phyloP scores from a whole-genome alignment of 2,329 filamentous ascomycete species.

The Alternaria viburni region DNA sequence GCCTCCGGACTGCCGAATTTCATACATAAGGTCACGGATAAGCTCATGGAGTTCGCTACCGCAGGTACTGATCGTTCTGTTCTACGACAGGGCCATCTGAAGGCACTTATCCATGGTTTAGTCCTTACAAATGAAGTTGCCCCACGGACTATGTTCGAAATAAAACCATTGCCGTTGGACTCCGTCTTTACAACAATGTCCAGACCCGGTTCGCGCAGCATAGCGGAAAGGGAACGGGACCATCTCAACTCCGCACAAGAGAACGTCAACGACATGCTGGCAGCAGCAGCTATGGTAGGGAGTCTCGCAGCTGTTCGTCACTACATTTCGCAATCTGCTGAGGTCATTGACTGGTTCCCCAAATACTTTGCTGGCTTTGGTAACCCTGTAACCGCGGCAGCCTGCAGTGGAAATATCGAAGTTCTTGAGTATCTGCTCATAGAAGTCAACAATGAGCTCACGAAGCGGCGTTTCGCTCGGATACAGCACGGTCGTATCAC shows the following conservation, averaged over 20 bases:
- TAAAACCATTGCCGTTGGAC: not conserved
- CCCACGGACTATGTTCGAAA: not conserved
- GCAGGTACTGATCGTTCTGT: fast-evolving
- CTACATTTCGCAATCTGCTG: not conserved
- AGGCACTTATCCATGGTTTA: not conserved
- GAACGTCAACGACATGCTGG: not conserved
- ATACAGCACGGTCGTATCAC: not conserved
- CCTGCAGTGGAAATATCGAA: not conserved
- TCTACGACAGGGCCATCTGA: not conserved
- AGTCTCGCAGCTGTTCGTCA: not conserved
- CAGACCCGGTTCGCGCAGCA: not conserved
- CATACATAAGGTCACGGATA: not conserved
- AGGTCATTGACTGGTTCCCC: not conserved
- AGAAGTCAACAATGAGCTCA: not conserved
- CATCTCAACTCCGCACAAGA: not conserved
- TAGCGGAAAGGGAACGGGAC: not conserved
- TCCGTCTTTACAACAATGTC: not conserved
- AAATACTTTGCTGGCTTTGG: not conserved
- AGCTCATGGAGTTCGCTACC: not conserved
- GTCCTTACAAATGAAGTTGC: not conserved
- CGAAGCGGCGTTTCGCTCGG: not conserved
- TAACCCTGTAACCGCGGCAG: not conserved
- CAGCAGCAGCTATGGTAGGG: not conserved
- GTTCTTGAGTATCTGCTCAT: not conserved
- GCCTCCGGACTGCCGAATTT: not conserved